Percentiles rank a stretch among this genome's conserved stretches.
phyloP scores from a whole-genome alignment of 768 basidiomycete species.

The Leccinum longicurvipes region DNA sequence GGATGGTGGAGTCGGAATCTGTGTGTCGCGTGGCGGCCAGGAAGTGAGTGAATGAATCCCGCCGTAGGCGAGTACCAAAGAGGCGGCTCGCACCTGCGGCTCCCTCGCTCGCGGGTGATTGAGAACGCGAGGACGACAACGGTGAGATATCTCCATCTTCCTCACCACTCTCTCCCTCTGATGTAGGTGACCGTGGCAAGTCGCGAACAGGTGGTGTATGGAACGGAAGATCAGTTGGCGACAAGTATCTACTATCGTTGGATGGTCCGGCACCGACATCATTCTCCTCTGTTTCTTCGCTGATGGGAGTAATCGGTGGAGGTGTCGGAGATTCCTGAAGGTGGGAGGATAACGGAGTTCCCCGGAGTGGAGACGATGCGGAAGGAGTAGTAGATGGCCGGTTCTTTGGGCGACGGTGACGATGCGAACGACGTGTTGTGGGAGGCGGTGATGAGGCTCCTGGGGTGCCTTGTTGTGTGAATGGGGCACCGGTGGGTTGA shows the following conservation, averaged over 20 bases:
- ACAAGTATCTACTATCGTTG: conserved; percentile 48
- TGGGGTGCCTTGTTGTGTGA: conserved; percentile 43
- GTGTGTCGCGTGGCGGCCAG: conserved; percentile 53
- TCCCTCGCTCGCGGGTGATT: conserved; percentile 50
- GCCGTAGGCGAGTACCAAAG: conserved; percentile 68
- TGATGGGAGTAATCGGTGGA: conserved; percentile 76
- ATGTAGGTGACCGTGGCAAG: conserved; percentile 40
- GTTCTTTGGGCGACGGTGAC: conserved; percentile 53
- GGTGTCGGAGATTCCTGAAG: conserved; percentile 50
- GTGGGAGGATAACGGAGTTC: conserved; percentile 41
- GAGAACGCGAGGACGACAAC: conserved; percentile 47
- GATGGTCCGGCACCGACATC: conserved; percentile 54
- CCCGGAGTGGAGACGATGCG: conserved; percentile 66
- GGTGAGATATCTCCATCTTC: conserved; percentile 29
- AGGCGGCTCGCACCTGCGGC: conserved; percentile 80
- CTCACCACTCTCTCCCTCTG: conserved; percentile 21
- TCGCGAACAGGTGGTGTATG: conserved; percentile 49
- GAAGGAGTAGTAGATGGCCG: conserved; percentile 35
- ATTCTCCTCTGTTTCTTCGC: conserved; percentile 54
- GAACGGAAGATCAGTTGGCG: conserved; percentile 63
- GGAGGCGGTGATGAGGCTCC: conserved; percentile 43
- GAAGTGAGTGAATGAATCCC: conserved; percentile 66
- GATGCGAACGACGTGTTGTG: conserved; percentile 54
- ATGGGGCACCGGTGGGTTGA: conserved; percentile 37
- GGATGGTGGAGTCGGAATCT: conserved; percentile 66